Base-by-base conservation (phyloP, 2,329 filamentous ascomycete species). In the Alternaria panax region DNA sequence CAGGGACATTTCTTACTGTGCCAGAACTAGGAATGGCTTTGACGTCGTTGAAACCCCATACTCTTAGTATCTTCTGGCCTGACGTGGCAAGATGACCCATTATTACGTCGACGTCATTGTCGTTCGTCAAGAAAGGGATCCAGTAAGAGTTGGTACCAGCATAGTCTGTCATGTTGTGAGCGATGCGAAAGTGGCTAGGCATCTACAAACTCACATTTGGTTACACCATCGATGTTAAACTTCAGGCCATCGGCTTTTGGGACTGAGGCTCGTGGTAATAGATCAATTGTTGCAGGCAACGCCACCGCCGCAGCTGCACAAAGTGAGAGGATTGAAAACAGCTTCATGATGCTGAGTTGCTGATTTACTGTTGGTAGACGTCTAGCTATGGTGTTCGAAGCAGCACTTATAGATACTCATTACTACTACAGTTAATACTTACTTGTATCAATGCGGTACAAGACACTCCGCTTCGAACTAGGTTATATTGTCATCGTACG, bases 1-100 rank as follows among this genome's bases (percentile, higher is more conserved):
- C n/a, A n/a, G n/a, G n/a, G n/a, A n/a, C n/a, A n/a, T n/a, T n/a
- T n/a, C n/a, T n/a, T n/a, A n/a, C 81, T 1, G 78, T 80, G 18
- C 80, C 80, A 0, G 78, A 68, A 9, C 76, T 71, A 5, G 79
- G 78, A 11, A 79, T 61, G 4, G 63, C 62, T 43, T 81, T 84
- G 14, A 86, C 84, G 64, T 88, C 85, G 75, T 87, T 87, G 79
- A 89, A 89, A 4, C 86, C 86, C 87, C 86, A 88, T 47, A 88
- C 80, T 16, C 87, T 81, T 32, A 88, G 78, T 59, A 88, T 84
- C 70, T 86, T 87, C 60, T 84, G 81, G 0, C 85, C 85, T 2
- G 85, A 82, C 30, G 75, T 63, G 50, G 78, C 70, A 16, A 88
- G 70, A 66, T 86, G 80, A 59, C 71, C 66, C 66, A 80, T 75